phyloP scores from a whole-genome alignment of 768 basidiomycete genomes.

The Boletellus ananas region DNA sequence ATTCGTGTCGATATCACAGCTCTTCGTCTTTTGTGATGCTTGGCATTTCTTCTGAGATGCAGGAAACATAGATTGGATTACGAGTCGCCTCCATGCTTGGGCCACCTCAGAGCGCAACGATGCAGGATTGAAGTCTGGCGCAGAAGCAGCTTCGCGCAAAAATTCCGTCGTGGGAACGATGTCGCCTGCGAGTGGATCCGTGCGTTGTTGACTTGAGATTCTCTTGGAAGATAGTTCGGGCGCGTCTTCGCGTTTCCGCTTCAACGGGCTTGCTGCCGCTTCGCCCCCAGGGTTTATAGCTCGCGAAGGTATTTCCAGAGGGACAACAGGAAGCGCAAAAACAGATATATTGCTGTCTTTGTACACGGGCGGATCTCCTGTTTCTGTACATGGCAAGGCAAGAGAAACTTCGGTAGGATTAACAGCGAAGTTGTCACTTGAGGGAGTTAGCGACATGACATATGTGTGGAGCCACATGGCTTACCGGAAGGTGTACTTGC shows the following conservation, averaged over 20 bases:
- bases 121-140: constrained; percentile 27
- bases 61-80: constrained; percentile 64
- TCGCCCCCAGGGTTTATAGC: not conserved
- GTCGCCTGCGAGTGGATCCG: not conserved
- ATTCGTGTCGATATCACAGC: not conserved
- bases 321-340: constrained; percentile 54
- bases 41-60: constrained; percentile 24
- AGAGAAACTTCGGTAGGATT: constrained; percentile 42
- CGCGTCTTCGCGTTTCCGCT: constrained; percentile 44
- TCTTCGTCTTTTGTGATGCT: constrained; percentile 13
- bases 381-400: constrained; percentile 11
- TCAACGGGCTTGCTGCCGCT: constrained; percentile 12
- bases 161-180: not conserved
- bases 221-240: constrained; percentile 39
- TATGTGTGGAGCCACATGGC: not conserved
- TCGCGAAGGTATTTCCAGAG: constrained; percentile 6
- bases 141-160: constrained; percentile 23
- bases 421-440: constrained; percentile 51
- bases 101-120: constrained; percentile 42
- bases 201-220: not conserved
- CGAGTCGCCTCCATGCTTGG: constrained; percentile 50
- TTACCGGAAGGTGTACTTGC: constrained; percentile 65
- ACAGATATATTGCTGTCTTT: constrained; percentile 62
- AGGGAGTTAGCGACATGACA: not conserved
- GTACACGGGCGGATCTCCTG: constrained; percentile 44